Evolutionary conservation across 768 basidiomycete species (phyloP).

Genomic region (Collybiopsis luxurians): DNA sequence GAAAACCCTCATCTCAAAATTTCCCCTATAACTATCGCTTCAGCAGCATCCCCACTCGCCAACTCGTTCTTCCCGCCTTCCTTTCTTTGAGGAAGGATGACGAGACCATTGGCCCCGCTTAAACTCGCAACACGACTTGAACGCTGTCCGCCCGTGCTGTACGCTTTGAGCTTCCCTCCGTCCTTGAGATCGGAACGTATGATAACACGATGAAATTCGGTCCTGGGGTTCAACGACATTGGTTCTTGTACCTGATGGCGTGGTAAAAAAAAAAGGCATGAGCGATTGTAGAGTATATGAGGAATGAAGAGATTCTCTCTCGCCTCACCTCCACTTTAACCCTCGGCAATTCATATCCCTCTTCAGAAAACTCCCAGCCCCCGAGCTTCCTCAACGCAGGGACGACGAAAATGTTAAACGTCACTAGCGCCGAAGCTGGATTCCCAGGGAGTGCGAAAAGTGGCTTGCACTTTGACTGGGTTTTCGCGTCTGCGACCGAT

Average conservation of each 20-base stretch:
- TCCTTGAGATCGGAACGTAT: slow-evolving; percentile 38
- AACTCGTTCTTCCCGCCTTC: slow-evolving; percentile 31
- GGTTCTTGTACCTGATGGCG: slow-evolving; percentile 47
- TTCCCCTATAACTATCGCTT: slow-evolving; percentile 72
- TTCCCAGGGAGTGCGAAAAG: slow-evolving; percentile 88
- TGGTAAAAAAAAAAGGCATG: too few species aligned
- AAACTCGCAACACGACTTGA: slow-evolving; percentile 82
- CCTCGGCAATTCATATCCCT: slow-evolving; percentile 54
- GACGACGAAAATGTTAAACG: slow-evolving; percentile 80
- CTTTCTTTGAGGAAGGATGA: slow-evolving; percentile 55
- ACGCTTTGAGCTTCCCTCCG: slow-evolving; percentile 52
- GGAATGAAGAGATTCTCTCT: too few species aligned
- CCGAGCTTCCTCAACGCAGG: slow-evolving; percentile 74
- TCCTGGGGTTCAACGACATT: slow-evolving; percentile 69
- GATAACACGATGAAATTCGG: slow-evolving; percentile 81
- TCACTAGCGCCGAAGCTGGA: slow-evolving; percentile 85
- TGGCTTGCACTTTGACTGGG: slow-evolving; percentile 39
- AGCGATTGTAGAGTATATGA: too few species aligned
- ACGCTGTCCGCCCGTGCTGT: slow-evolving; percentile 84
- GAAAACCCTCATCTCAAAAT: too few species aligned
- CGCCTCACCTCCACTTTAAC: slow-evolving; percentile 59
- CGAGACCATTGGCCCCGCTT: slow-evolving; percentile 77
- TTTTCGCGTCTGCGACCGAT: slow-evolving; percentile 1
- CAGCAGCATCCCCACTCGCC: slow-evolving; percentile 51
- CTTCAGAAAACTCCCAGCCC: slow-evolving; percentile 50